These are phyloP conservation scores for Macrolepiota albuminosa DNA, from an alignment of 768 basidiomycete genomes.

Conservation along the genomic window DNA sequence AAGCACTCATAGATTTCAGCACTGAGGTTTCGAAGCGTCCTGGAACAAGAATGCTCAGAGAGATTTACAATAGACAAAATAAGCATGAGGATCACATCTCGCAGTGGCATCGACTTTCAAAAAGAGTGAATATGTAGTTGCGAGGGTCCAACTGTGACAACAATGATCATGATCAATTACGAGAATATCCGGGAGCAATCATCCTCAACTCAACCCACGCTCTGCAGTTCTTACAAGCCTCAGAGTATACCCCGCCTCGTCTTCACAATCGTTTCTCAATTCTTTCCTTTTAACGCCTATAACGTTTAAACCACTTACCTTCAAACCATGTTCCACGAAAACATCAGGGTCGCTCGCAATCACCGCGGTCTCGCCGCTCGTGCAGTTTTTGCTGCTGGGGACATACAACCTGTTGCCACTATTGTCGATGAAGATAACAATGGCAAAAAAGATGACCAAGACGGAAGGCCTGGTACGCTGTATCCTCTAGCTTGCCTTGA, in stretches of 20 bases:
- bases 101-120: neutral
- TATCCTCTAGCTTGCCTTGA: neutral
- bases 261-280: constrained; percentile 11
- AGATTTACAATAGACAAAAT: too few species aligned
- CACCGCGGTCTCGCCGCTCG: constrained; percentile 10
- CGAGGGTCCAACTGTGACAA: neutral
- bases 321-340: constrained; percentile 10
- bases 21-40: neutral
- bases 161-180: neutral
- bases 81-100: neutral
- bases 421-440: neutral
- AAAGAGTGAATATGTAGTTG: neutral
- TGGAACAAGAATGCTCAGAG: neutral
- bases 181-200: neutral
- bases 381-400: neutral
- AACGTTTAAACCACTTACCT: neutral
- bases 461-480: neutral
- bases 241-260: neutral
- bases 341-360: constrained; percentile 4
- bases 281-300: constrained; percentile 10
- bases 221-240: neutral
- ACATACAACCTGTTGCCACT: neutral
- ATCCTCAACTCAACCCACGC: neutral
- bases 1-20: neutral
- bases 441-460: neutral